Evolutionary conservation across 2,329 filamentous ascomycete genomes (phyloP).

Genomic region (Cordyceps militaris): DNA sequence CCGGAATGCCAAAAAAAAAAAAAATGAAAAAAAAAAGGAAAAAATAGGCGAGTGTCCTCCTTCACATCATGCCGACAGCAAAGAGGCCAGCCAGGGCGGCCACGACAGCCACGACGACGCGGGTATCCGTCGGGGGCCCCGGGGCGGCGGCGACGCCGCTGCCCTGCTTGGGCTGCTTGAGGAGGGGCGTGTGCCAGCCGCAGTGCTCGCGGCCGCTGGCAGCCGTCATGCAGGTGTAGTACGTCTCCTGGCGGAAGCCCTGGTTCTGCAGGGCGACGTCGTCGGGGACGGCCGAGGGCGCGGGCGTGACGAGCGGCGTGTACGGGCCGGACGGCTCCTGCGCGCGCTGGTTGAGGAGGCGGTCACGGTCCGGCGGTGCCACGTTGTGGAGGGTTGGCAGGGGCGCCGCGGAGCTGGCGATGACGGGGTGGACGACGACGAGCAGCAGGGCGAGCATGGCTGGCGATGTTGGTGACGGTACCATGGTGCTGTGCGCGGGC

Average conservation of each 20-base stretch:
- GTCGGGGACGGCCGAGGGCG: constrained; percentile 26
- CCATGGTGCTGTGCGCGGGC: neutral
- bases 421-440: neutral
- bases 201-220: constrained; percentile 24
- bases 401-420: neutral
- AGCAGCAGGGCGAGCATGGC: neutral
- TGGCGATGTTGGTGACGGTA: neutral
- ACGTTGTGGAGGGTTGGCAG: neutral
- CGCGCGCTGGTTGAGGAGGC: neutral
- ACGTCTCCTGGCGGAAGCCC: constrained; percentile 28
- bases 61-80: constrained; percentile 21
- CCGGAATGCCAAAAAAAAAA: too few relatives aligned
- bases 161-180: constrained; percentile 20
- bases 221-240: constrained; percentile 27
- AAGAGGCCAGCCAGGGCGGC: constrained; percentile 20
- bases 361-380: neutral
- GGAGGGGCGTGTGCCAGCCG: constrained; percentile 30
- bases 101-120: constrained; percentile 18
- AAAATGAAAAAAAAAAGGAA: neutral
- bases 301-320: constrained; percentile 25
- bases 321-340: constrained; percentile 15
- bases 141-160: neutral
- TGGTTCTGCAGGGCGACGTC: constrained; percentile 24
- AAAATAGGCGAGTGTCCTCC: neutral
- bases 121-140: constrained; percentile 16